Conservation (phyloP, 352 stramenopile genomes). For the Globisporangium spinosum region DNA sequence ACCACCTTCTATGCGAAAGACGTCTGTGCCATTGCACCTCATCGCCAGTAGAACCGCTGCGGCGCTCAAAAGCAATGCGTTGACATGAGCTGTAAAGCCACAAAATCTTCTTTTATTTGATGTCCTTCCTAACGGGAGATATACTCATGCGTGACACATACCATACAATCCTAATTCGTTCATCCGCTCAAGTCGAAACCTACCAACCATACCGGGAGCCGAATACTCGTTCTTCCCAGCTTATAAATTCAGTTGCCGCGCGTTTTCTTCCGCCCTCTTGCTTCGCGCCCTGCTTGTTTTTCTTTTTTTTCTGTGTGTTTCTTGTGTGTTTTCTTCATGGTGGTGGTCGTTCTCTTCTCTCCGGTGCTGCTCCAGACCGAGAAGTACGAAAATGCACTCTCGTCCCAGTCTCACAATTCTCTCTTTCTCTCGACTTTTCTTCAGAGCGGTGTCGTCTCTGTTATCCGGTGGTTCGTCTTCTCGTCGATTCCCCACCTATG, state of each 20-base stretch:
- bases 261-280: background rate
- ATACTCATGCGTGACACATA: slow-evolving; percentile 5
- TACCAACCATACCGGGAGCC: slow-evolving; percentile 3
- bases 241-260: background rate
- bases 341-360: background rate
- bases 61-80: slow-evolving; percentile 1
- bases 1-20: background rate
- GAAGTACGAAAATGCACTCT: background rate
- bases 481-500: slow-evolving; percentile 30
- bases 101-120: slow-evolving; percentile 7
- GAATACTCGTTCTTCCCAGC: background rate
- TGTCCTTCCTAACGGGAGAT: slow-evolving; percentile 8
- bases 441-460: slow-evolving; percentile 6
- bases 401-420: background rate
- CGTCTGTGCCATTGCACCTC: background rate
- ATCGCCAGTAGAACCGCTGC: slow-evolving; percentile 2
- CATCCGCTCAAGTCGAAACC: slow-evolving; percentile 6
- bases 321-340: background rate
- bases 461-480: slow-evolving; percentile 16
- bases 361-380: background rate
- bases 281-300: background rate
- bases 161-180: slow-evolving; percentile 11
- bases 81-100: background rate
- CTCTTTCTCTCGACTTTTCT: slow-evolving; percentile 10
- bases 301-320: background rate